Evolutionary conservation across 345 rosid species (phyloP).

Genomic region (Salix purpurea): DNA sequence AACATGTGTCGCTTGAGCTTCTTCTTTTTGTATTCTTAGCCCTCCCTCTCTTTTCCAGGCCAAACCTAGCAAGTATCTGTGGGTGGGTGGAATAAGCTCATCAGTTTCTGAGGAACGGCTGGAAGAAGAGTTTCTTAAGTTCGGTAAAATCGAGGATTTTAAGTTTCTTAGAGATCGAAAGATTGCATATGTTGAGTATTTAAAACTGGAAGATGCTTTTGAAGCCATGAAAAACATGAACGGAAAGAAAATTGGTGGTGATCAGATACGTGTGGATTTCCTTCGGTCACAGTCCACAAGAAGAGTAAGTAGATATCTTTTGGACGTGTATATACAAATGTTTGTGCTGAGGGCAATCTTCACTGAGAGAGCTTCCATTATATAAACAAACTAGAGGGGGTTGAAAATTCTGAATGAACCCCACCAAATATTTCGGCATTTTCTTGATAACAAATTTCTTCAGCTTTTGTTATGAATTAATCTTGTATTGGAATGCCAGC

Average conservation of each 20-base stretch:
- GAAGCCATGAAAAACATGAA: constrained; percentile 76
- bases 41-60: constrained; percentile 46
- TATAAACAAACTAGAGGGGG: neutral
- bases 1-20: neutral
- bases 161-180: constrained; percentile 71
- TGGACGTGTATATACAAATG: neutral
- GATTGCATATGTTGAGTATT: constrained; percentile 69
- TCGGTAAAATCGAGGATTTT: constrained; percentile 75
- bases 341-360: neutral
- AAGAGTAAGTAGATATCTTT: constrained; percentile 54
- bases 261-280: constrained; percentile 82
- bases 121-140: constrained; percentile 67
- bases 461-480: neutral
- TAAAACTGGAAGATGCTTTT: constrained; percentile 62
- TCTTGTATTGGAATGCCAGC: neutral
- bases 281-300: constrained; percentile 64
- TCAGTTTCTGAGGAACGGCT: constrained; percentile 55
- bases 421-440: constrained; percentile 2
- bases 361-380: neutral
- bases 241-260: constrained; percentile 73
- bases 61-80: constrained; percentile 66
- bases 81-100: constrained; percentile 90
- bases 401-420: neutral
- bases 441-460: neutral
- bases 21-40: neutral